Evolutionary conservation across 495 filamentous ascomycete genomes (phyloP).

Genomic region (Cenococcum geophilum): DNA sequence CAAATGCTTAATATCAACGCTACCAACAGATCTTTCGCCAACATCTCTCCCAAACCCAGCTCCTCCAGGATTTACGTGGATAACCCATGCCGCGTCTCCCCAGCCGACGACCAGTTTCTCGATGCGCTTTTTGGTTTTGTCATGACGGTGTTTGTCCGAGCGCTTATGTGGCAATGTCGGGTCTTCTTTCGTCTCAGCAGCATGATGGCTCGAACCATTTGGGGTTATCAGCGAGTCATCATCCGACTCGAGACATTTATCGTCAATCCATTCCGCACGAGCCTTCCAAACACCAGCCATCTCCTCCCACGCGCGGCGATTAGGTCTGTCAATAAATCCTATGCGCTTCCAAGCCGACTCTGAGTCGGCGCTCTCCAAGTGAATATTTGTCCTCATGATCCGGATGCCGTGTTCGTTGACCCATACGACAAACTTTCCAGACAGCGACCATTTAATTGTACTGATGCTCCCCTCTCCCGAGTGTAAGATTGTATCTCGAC

Average conservation of each 20-base stretch:
- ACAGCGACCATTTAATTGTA: slow-evolving; percentile 86
- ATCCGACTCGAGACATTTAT: slow-evolving; percentile 60
- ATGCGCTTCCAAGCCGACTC: slow-evolving; percentile 95
- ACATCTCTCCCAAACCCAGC: slow-evolving; percentile 59
- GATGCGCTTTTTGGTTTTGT: slow-evolving; percentile 38
- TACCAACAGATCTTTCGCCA: slow-evolving; percentile 65
- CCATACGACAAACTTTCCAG: slow-evolving; percentile 88
- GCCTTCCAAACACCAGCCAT: slow-evolving; percentile 94
- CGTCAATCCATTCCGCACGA: slow-evolving; percentile 85
- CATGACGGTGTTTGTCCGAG: slow-evolving; percentile 8
- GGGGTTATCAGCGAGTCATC: slow-evolving; percentile 46
- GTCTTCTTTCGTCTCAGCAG: slow-evolving; percentile 20
- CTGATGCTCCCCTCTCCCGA: slow-evolving; percentile 87
- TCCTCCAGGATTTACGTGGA: slow-evolving; percentile 80
- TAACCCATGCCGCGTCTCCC: slow-evolving; percentile 92
- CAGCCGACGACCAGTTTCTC: slow-evolving; percentile 90
- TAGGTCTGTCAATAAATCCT: slow-evolving; percentile 80
- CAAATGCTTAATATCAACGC: slow-evolving; percentile 86
- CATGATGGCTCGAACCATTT: slow-evolving; percentile 35
- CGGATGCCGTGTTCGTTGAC: slow-evolving; percentile 94
- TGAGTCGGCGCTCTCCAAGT: slow-evolving; percentile 66
- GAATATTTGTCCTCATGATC: slow-evolving; percentile 87
- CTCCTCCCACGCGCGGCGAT: slow-evolving; percentile 77
- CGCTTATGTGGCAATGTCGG: slow-evolving; percentile 22
- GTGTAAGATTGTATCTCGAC: slow-evolving; percentile 83